Evolutionary conservation across 2,329 filamentous ascomycete species (phyloP).

Genomic region (Teratosphaeriaceae sp.): DNA sequence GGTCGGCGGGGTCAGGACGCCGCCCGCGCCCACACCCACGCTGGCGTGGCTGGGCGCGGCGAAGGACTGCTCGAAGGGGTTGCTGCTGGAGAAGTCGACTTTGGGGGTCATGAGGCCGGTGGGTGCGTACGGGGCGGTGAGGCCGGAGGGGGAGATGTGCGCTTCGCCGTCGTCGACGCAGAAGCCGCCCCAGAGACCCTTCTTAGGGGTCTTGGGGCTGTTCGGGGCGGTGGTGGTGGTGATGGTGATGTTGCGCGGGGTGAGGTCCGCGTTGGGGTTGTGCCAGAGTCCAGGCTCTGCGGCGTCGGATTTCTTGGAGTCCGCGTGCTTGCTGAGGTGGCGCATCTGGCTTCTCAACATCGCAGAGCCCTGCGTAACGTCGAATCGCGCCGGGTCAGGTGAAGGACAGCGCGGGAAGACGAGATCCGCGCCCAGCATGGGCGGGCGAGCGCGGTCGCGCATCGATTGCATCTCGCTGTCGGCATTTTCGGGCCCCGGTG

Average conservation of each 20-base stretch:
- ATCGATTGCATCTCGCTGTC: conserved; percentile 46
- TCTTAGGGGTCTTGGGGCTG: conserved; percentile 12
- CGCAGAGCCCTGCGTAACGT: conserved; percentile 60
- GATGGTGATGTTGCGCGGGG: background rate
- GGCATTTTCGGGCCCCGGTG: conserved; percentile 23
- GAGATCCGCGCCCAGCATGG: conserved; percentile 81
- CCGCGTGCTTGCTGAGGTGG: conserved; percentile 44
- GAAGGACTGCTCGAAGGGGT: conserved; percentile 35
- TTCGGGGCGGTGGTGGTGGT: conserved; percentile 6
- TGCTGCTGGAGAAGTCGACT: conserved; percentile 29
- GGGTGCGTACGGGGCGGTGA: conserved; percentile 35
- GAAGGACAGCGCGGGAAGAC: conserved; percentile 75
- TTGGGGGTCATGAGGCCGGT: conserved; percentile 46
- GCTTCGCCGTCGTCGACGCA: conserved; percentile 42
- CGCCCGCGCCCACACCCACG: conserved; percentile 12
- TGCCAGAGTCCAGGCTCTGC: conserved; percentile 56
- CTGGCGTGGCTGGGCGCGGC: conserved; percentile 18
- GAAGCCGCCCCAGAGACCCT: conserved; percentile 71
- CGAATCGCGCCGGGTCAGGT: conserved; percentile 76
- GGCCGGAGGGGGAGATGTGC: conserved; percentile 25
- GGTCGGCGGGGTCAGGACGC: conserved; percentile 17
- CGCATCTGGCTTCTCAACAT: conserved; percentile 44
- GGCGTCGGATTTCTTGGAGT: conserved; percentile 38
- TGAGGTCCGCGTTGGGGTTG: conserved; percentile 7
- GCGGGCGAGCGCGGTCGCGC: conserved; percentile 59